Evolutionary conservation across 2,329 filamentous ascomycete species (phyloP).

Genomic region (Madurella fahalii): DNA sequence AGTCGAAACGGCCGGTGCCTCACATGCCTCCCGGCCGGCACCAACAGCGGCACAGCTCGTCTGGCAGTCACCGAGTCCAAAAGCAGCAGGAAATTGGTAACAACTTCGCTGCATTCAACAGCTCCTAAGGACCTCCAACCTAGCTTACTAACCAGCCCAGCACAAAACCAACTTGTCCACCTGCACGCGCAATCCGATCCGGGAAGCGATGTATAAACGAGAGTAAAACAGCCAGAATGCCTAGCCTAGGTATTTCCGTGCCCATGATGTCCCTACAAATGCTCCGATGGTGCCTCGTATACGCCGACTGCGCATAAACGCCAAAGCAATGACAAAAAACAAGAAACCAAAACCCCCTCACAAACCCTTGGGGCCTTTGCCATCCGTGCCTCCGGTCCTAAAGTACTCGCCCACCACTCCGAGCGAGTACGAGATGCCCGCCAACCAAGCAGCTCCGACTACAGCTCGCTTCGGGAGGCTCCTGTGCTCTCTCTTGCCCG

Average conservation of each 20-base stretch:
- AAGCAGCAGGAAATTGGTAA: not conserved
- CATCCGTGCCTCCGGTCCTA: slow-evolving; percentile 44
- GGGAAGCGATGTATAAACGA: slow-evolving; percentile 3
- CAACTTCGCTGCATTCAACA: not conserved
- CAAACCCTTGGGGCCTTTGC: slow-evolving; percentile 35
- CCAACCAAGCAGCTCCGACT: slow-evolving; percentile 52
- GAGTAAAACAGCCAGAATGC: slow-evolving; percentile 1
- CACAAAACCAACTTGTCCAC: not conserved
- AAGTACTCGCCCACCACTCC: slow-evolving; percentile 58
- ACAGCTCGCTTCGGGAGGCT: slow-evolving; percentile 46
- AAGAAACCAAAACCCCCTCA: slow-evolving; percentile 19
- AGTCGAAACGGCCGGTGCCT: not conserved
- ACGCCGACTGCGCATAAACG: not conserved
- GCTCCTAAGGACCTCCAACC: not conserved
- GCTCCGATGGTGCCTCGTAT: slow-evolving; percentile 5
- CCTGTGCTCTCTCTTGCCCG: slow-evolving; percentile 32
- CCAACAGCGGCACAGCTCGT: not conserved
- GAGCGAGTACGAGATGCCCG: slow-evolving; percentile 53
- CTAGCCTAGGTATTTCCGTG: not conserved
- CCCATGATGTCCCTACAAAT: not conserved
- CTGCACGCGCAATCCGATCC: slow-evolving; percentile 4
- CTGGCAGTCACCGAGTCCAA: not conserved
- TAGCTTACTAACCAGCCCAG: not conserved
- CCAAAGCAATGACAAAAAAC: not conserved
- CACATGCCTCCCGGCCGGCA: not conserved